Percentiles rank a stretch among this genome's conserved stretches.
phyloP scores from a whole-genome alignment of 1,139 yeast genomes.

The Blastobotrys proliferans region DNA sequence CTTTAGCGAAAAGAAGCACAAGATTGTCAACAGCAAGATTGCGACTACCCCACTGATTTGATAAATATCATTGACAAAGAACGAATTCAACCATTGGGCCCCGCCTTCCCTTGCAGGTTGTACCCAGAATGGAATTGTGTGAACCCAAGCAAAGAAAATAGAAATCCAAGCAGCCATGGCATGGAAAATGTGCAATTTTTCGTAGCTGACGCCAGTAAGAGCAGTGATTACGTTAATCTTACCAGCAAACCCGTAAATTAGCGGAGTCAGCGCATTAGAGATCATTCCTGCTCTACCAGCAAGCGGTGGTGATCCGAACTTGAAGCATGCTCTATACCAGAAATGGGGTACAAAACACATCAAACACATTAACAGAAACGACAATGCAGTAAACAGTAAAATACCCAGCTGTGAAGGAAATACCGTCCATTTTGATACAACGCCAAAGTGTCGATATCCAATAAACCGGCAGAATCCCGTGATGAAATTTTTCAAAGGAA shows the following conservation, averaged over 20 bases:
- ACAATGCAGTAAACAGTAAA: conserved; percentile 39
- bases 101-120: conserved; percentile 55
- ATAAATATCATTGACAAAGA: conserved; percentile 18
- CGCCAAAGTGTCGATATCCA: conserved; percentile 49
- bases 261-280: conserved; percentile 50
- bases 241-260: conserved; percentile 58
- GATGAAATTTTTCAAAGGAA: conserved; percentile 10
- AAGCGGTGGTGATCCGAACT: conserved; percentile 64
- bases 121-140: conserved; percentile 50
- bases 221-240: conserved; percentile 55
- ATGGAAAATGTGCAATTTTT: conserved; percentile 57
- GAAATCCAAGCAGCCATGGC: conserved; percentile 52
- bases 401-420: conserved; percentile 53
- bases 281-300: conserved; percentile 59
- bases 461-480: conserved; percentile 44
- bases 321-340: conserved; percentile 53
- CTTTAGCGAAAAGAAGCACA: conserved; percentile 47
- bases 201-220: conserved; percentile 58
- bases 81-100: conserved; percentile 16
- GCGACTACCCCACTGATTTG: conserved; percentile 40
- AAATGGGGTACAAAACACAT: conserved; percentile 48
- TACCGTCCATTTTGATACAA: conserved; percentile 40
- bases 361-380: conserved; percentile 45
- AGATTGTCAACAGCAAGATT: conserved; percentile 42
- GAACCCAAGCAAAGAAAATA: conserved; percentile 49